These are phyloP conservation scores for Starmerella stellata DNA, from an alignment of 805 yeast species.

Conservation along the genomic window DNA sequence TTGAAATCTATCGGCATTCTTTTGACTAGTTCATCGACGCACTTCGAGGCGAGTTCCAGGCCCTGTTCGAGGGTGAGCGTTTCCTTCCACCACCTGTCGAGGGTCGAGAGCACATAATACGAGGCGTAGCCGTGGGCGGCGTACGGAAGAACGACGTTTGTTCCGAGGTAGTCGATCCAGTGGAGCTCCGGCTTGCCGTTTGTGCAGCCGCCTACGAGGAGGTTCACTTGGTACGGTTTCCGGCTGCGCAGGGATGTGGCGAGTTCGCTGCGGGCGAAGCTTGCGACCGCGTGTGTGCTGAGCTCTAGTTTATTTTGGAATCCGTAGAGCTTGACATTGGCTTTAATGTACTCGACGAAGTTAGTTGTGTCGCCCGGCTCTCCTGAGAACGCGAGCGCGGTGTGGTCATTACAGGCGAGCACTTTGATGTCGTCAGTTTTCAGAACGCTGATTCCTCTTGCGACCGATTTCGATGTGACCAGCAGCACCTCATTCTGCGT, in stretches of 20 bases:
- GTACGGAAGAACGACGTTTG: slow-evolving; percentile 77
- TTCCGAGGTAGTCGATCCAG: slow-evolving; percentile 88
- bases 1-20: slow-evolving; percentile 92
- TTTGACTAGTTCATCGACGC: slow-evolving; percentile 58
- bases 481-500: slow-evolving; percentile 64
- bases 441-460: slow-evolving; percentile 72
- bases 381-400: slow-evolving; percentile 77
- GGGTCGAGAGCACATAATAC: slow-evolving; percentile 71
- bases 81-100: slow-evolving; percentile 75
- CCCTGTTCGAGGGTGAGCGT: slow-evolving; percentile 68
- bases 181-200: slow-evolving; percentile 46
- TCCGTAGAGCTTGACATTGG: slow-evolving; percentile 71
- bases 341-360: slow-evolving; percentile 87
- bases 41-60: slow-evolving; percentile 46
- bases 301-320: slow-evolving; percentile 73
- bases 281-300: slow-evolving; percentile 70
- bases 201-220: slow-evolving; percentile 75
- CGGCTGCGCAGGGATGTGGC: slow-evolving; percentile 81
- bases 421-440: slow-evolving; percentile 71
- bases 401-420: slow-evolving; percentile 50
- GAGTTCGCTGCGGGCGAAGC: slow-evolving; percentile 71
- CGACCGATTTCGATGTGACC: slow-evolving; percentile 88
- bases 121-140: slow-evolving; percentile 99
- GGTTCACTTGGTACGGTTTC: slow-evolving; percentile 87
- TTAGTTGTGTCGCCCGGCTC: slow-evolving; percentile 93